These are phyloP conservation scores for Tolypocladium amazonense DNA, from an alignment of 2,329 filamentous ascomycete genomes.

Conservation along the genomic window DNA sequence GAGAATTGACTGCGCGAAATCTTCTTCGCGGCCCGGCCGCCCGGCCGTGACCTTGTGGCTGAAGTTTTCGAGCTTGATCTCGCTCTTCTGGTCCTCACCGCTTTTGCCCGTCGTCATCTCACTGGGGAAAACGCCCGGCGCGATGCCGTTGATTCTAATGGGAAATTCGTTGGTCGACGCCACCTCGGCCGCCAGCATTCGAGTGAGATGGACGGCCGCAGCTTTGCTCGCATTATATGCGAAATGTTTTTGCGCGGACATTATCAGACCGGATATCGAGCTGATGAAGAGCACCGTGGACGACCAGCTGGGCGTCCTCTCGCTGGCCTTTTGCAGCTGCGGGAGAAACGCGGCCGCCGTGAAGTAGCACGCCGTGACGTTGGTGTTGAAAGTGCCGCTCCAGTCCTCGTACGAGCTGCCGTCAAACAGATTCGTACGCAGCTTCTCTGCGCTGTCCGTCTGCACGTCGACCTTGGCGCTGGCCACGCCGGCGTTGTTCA, in stretches of 20 bases:
- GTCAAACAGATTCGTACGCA: slow-evolving; percentile 58
- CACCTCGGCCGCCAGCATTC: slow-evolving; percentile 53
- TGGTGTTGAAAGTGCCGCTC: slow-evolving; percentile 62
- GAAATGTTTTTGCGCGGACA: slow-evolving; percentile 54
- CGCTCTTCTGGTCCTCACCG: slow-evolving; percentile 43
- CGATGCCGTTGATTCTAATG: slow-evolving; percentile 61
- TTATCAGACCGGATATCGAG: slow-evolving; percentile 55
- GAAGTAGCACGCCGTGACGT: slow-evolving; percentile 62
- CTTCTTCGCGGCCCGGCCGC: slow-evolving; percentile 58
- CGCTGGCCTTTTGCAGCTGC: slow-evolving; percentile 42
- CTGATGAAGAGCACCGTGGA: slow-evolving; percentile 57
- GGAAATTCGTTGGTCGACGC: slow-evolving; percentile 43
- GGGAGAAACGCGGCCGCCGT: slow-evolving; percentile 52
- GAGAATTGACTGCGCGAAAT: slow-evolving; percentile 59
- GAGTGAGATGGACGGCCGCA: slow-evolving; percentile 51
- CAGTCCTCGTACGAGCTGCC: slow-evolving; percentile 57
- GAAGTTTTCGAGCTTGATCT: slow-evolving; percentile 46
- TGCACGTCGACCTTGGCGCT: background rate
- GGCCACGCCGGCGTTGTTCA: slow-evolving; percentile 5
- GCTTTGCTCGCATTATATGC: slow-evolving; percentile 55
- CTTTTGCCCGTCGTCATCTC: slow-evolving; percentile 55
- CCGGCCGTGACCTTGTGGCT: slow-evolving; percentile 48
- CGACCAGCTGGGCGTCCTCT: slow-evolving; percentile 35
- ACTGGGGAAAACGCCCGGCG: slow-evolving; percentile 59
- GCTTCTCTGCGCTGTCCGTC: slow-evolving; percentile 24